Percentiles rank a stretch among this genome's conserved stretches.
These are phyloP conservation scores for Nakaseomyces nivariensis DNA, from an alignment of 1,139 yeast genomes.

Conservation along the genomic window DNA sequence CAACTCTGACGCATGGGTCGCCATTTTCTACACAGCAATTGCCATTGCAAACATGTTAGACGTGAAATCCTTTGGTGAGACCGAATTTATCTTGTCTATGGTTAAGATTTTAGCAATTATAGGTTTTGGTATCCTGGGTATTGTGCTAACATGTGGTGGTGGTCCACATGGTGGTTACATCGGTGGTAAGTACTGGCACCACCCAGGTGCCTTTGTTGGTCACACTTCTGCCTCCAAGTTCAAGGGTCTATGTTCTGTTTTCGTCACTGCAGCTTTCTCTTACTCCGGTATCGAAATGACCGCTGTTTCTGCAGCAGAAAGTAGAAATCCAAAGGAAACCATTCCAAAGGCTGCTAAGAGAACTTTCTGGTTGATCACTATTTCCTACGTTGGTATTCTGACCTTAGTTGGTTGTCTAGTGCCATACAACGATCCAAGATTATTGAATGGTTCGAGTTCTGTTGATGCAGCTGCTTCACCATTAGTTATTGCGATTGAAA, in stretches of 20 bases:
- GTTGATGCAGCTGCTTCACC: constrained; percentile 46
- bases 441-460: constrained; percentile 39
- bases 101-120: constrained; percentile 53
- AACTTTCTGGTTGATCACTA: constrained; percentile 66
- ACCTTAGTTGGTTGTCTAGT: constrained; percentile 59
- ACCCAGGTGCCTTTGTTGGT: constrained; percentile 55
- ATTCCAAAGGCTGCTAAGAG: constrained; percentile 68
- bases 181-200: constrained; percentile 55
- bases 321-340: constrained; percentile 61
- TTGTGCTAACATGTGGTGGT: constrained; percentile 61
- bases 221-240: constrained; percentile 36
- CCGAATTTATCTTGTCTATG: constrained; percentile 52
- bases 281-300: constrained; percentile 63
- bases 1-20: constrained; percentile 59
- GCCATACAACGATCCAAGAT: constrained; percentile 47
- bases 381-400: constrained; percentile 54
- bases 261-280: constrained; percentile 45
- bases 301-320: constrained; percentile 84
- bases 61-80: constrained; percentile 61
- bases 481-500: constrained; percentile 41
- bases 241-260: constrained; percentile 45
- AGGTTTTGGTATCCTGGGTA: constrained; percentile 63
- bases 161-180: constrained; percentile 51
- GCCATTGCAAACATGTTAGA: constrained; percentile 45
- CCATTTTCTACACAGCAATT: constrained; percentile 50